A percentile compares a stretch with the other conserved stretches of the same genome.
phyloP scores from a whole-genome alignment of 495 filamentous ascomycete species.

The Ascodesmis nigricans region DNA sequence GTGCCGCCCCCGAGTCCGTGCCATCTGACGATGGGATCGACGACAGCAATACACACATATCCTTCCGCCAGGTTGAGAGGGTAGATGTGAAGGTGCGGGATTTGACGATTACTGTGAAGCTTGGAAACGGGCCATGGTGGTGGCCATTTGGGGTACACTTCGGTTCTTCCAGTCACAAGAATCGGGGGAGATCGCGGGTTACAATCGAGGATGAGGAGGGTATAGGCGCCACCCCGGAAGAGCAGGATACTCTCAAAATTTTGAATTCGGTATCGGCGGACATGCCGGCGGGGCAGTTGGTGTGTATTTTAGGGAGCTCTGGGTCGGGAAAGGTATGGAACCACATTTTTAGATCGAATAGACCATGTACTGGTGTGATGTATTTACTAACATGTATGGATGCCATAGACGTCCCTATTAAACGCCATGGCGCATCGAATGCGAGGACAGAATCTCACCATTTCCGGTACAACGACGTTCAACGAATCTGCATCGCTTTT shows the following conservation, averaged over 20 bases:
- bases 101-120: constrained; percentile 34
- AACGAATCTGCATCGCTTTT: constrained; percentile 32
- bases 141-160: too few relatives aligned
- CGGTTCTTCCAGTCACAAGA: too few relatives aligned
- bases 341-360: neutral
- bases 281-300: constrained; percentile 39
- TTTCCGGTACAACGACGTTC: constrained; percentile 33
- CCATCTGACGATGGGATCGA: neutral
- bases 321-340: constrained; percentile 37
- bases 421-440: constrained; percentile 48
- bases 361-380: constrained; percentile 2
- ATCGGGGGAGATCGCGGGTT: constrained; percentile 21
- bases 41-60: constrained; percentile 24
- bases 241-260: constrained; percentile 24
- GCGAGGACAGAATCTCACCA: constrained; percentile 30
- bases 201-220: constrained; percentile 15
- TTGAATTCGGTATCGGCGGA: constrained; percentile 32
- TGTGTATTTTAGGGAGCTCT: constrained; percentile 50
- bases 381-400: neutral
- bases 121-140: too few relatives aligned
- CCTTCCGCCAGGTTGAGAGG: constrained; percentile 37
- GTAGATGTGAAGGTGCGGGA: constrained; percentile 35
- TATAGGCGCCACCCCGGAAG: constrained; percentile 8
- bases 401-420: constrained; percentile 40
- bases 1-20: too few relatives aligned